Evolutionary conservation across 306 rosid species (phyloP).

Genomic region (Glycine tomentella): DNA sequence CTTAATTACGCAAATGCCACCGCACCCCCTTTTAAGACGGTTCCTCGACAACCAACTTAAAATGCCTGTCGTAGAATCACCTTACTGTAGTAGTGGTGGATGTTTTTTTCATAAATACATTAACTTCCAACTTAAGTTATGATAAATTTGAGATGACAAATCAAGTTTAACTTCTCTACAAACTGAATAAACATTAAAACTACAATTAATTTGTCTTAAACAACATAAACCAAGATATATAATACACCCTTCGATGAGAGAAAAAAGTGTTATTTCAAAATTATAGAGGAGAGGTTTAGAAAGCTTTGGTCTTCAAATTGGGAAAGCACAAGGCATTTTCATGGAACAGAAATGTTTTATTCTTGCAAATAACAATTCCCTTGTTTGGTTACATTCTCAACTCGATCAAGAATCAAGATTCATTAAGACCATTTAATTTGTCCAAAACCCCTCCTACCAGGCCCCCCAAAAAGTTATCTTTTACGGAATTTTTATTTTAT

Average conservation of each 20-base stretch:
- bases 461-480: not conserved
- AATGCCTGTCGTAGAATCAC: too few species aligned
- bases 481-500: not conserved
- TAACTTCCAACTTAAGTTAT: too few species aligned
- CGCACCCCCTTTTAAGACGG: too few species aligned
- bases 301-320: not conserved
- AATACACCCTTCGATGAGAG: not conserved
- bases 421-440: constrained; percentile 3
- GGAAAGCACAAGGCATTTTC: constrained; percentile 16
- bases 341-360: constrained; percentile 2
- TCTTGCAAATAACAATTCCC: constrained; percentile 20
- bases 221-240: not conserved
- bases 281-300: not conserved
- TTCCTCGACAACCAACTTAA: too few species aligned
- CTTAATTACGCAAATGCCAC: too few species aligned
- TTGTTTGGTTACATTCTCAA: constrained; percentile 23
- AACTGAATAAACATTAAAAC: too few species aligned
- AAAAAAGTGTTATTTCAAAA: not conserved
- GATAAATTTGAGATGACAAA: too few species aligned
- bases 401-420: constrained; percentile 9
- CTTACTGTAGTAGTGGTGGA: too few species aligned
- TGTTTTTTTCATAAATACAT: too few species aligned
- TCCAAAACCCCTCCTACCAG: not conserved
- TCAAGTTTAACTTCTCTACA: too few species aligned
- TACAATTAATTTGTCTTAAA: too few species aligned